phyloP scores from a whole-genome alignment of 176 grass and related monocot genomes.

The Eremochloa ophiuroides region DNA sequence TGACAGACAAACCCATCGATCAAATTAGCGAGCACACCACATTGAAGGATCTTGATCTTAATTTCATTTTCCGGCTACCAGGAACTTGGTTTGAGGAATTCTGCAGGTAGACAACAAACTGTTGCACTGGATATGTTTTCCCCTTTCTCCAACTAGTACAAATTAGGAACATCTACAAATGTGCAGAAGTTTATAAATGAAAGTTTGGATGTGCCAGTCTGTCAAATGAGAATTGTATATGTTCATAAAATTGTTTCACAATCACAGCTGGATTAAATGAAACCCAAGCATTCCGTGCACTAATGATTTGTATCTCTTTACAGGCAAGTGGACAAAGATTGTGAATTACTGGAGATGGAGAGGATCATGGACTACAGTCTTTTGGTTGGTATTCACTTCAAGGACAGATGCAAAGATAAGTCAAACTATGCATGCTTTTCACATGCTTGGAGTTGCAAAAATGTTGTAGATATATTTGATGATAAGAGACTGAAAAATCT shows the following conservation, averaged over 20 bases:
- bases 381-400: slow-evolving; percentile 84
- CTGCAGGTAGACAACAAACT: slow-evolving; percentile 35
- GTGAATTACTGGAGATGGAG: background rate
- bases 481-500: background rate
- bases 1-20: slow-evolving; percentile 70
- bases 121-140: background rate
- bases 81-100: slow-evolving; percentile 68
- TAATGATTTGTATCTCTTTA: background rate
- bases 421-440: background rate
- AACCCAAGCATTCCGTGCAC: background rate
- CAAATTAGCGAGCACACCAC: slow-evolving; percentile 74
- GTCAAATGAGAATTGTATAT: background rate
- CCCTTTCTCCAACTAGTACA: background rate
- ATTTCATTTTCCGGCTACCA: slow-evolving; percentile 72
- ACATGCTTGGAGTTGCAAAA: background rate
- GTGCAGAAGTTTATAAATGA: background rate
- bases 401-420: slow-evolving; percentile 58
- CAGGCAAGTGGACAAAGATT: slow-evolving; percentile 64
- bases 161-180: background rate
- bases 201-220: slow-evolving; percentile 4
- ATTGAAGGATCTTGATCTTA: slow-evolving; percentile 84
- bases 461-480: background rate
- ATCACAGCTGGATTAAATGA: background rate
- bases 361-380: slow-evolving; percentile 7
- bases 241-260: background rate